Conservation (phyloP, 164 flowering plant genomes). For the Nelumbo lutea region DNA sequence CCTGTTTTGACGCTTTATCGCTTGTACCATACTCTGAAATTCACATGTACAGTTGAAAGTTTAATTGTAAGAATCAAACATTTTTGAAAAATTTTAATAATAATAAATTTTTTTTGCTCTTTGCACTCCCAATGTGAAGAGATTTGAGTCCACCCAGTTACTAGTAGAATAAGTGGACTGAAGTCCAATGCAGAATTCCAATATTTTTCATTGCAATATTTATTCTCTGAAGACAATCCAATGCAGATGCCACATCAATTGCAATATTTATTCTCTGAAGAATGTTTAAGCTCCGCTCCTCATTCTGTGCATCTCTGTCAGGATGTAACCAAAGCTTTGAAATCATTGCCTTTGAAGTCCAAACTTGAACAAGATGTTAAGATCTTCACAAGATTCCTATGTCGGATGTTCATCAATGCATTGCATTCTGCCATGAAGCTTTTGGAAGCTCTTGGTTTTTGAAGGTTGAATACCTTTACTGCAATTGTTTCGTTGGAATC, state of each 20-base stretch:
- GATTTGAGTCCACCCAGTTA: no score
- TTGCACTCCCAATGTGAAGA: no score
- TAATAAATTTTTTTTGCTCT: no score
- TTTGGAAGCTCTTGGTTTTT: no score
- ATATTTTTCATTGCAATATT: no score
- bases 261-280: background rate
- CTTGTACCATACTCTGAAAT: constrained; percentile 18
- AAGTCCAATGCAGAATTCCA: no score
- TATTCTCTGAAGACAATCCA: background rate
- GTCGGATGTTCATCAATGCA: background rate
- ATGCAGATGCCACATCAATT: background rate
- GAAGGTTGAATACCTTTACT: no score
- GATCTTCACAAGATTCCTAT: constrained; percentile 4
- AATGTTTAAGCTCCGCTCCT: background rate
- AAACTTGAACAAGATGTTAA: background rate
- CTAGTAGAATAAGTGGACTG: no score
- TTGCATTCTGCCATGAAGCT: no score
- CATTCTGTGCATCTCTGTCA: background rate
- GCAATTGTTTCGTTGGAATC: no score
- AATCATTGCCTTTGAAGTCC: background rate
- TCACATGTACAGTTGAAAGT: background rate
- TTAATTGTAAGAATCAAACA: no score
- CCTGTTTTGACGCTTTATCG: constrained; percentile 5
- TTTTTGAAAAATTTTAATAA: no score
- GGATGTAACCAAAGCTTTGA: background rate